phyloP scores from a whole-genome alignment of 208 protist species.

The Leishmania amazonensis region DNA sequence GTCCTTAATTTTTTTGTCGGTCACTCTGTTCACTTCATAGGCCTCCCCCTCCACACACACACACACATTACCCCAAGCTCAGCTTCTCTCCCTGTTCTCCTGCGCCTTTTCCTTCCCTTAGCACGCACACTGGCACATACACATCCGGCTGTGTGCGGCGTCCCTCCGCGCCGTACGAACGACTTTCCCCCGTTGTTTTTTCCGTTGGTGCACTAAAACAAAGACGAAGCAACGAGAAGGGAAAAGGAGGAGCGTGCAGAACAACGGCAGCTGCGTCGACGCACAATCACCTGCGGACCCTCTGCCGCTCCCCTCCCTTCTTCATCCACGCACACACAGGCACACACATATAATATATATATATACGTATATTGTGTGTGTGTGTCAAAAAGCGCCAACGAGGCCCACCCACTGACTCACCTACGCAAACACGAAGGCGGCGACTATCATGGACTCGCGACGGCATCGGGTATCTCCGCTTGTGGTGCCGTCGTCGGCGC shows the following conservation, averaged over 20 bases:
- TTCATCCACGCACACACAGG: not conserved
- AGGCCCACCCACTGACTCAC: not conserved
- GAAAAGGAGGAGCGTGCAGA: not conserved
- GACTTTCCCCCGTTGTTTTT: no score
- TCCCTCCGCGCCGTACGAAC: no score
- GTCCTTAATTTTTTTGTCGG: not conserved
- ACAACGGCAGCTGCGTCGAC: not conserved
- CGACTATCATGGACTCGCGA: not conserved
- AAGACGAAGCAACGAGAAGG: no score
- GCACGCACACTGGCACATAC: not conserved
- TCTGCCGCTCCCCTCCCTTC: not conserved
- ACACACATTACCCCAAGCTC: not conserved
- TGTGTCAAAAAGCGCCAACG: not conserved
- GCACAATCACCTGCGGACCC: not conserved
- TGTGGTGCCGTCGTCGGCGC: slow-evolving; percentile 1
- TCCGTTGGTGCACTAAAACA: not conserved
- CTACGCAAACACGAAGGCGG: not conserved
- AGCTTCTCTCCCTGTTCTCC: not conserved
- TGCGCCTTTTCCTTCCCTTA: not conserved
- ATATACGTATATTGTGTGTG: no score
- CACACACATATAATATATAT: not conserved
- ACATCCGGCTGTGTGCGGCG: no score
- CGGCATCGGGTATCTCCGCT: slow-evolving; percentile 10
- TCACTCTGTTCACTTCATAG: not conserved
- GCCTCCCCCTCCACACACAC: not conserved